A percentile compares a stretch with the other conserved stretches of the same genome.
Evolutionary conservation across 257 asterid species (phyloP).

Genomic region (Ehretia macrophylla): DNA sequence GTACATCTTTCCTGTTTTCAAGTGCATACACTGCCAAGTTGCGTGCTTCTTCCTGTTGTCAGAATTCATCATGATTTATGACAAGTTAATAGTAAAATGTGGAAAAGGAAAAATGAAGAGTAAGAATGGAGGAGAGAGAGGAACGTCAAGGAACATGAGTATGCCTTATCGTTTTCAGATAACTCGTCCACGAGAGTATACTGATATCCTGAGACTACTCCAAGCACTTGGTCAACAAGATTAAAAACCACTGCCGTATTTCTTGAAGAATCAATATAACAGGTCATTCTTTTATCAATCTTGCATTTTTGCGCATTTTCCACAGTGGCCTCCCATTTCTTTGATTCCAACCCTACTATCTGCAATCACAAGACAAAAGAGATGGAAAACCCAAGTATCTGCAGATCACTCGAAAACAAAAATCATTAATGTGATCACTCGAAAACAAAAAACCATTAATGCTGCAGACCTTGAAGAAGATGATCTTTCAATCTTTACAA

Average conservation of each 20-base stretch:
- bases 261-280: slow-evolving; percentile 18
- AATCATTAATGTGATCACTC: too few relatives aligned
- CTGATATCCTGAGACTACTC: slow-evolving; percentile 15
- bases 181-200: slow-evolving; percentile 18
- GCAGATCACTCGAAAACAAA: neutral
- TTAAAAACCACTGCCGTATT: slow-evolving; percentile 34
- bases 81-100: neutral
- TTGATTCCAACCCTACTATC: slow-evolving; percentile 23
- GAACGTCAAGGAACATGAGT: slow-evolving; percentile 6
- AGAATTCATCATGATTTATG: too few relatives aligned
- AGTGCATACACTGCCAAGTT: neutral
- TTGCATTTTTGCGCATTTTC: slow-evolving; percentile 48
- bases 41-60: slow-evolving; percentile 8
- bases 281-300: slow-evolving; percentile 24
- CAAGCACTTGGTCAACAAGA: slow-evolving; percentile 34
- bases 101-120: neutral
- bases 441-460: too few relatives aligned
- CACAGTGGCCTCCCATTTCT: slow-evolving; percentile 34
- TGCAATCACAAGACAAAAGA: slow-evolving; percentile 11
- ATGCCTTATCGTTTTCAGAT: slow-evolving; percentile 41
- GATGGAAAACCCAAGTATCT: neutral
- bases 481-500: too few relatives aligned
- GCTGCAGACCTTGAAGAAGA: too few relatives aligned
- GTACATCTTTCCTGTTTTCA: neutral
- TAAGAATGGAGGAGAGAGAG: neutral